Base-by-base conservation (phyloP, 2,329 filamentous ascomycete genomes). In the Aaosphaeria pasadenensis region DNA sequence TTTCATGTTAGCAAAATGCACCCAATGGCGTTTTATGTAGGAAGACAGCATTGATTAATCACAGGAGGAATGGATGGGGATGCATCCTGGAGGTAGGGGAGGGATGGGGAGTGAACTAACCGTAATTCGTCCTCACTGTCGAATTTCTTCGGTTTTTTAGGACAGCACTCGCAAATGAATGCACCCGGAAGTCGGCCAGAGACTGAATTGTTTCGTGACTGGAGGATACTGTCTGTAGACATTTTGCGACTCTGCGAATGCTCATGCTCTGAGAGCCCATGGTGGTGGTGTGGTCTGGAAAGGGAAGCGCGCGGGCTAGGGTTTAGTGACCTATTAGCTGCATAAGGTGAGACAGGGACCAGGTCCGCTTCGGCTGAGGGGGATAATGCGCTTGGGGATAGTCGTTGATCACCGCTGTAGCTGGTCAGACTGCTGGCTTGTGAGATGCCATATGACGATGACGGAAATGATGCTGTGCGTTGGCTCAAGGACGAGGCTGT, bases 91-190 rank as follows among this genome's bases (percentile, higher is more conserved):
- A 9, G 9, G 39, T 41, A 59, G 59, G 56, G 54, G 54, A 57
- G 55, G 62, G 63, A 63, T 59, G 57, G 56, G 43, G 50, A 52
- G 47, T 52, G 51, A 46, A 75, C 85, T 73, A 83, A 96, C 91
- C 84, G 84, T 47, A 97, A 76, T 57, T 96, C 89, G 54, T 92
- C 87, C 53, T 84, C 79, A 4, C 84, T 89, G 58, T 95, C 89
- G 62, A 96, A 96, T 64, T 95, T 95, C 72, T 95, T 96, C 1
- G 91, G 91, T 72, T 96, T 96, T 72, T 96, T 96, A 0, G 91
- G 91, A 71, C 91, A 97, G 70, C 92, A 97, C 63, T 96, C 90
- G 72, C 91, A 97, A 73, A 96, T 85, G 60, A 78, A 85, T 31
- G 81, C 67, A 17, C 82, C 82, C 43, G 79, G 76, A 41, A 83